phyloP scores from a whole-genome alignment of 192 early-diverging fungal genomes.

The Backusella parvicylindrica region DNA sequence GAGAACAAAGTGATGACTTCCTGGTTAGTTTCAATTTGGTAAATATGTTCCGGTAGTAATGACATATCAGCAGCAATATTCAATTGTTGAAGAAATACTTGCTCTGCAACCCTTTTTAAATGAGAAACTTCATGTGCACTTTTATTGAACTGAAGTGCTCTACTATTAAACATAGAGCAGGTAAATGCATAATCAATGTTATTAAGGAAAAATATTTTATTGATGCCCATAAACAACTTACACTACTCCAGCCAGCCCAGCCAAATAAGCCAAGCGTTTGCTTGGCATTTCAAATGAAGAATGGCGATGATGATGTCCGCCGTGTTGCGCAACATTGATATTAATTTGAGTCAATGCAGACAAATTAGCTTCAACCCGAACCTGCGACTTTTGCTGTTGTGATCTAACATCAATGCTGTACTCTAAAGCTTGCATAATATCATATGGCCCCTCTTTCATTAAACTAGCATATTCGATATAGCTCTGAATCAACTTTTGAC shows the following conservation, averaged over 20 bases:
- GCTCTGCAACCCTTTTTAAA: background rate
- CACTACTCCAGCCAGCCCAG: slow-evolving; percentile 20
- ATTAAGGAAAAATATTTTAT: background rate
- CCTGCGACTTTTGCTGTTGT: background rate
- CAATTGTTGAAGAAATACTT: background rate
- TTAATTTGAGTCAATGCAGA: background rate
- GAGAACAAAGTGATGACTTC: background rate
- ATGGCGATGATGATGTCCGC: background rate
- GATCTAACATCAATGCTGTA: slow-evolving; percentile 15
- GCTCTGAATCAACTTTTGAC: too few species aligned
- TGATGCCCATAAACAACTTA: background rate
- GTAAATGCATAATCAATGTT: background rate
- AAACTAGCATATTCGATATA: too few species aligned
- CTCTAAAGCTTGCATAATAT: background rate
- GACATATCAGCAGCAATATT: background rate
- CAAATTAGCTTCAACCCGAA: slow-evolving; percentile 11
- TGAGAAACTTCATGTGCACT: background rate
- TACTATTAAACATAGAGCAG: slow-evolving; percentile 1
- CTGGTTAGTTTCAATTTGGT: background rate
- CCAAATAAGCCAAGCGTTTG: background rate
- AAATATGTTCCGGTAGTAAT: background rate
- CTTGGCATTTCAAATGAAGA: background rate
- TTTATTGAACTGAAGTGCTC: slow-evolving; percentile 22
- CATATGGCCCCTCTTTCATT: background rate
- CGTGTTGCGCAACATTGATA: background rate